A percentile compares a stretch with the other conserved stretches of the same genome.
Conservation (phyloP, 2,329 filamentous ascomycete genomes). For the Monosporascus sp. region DNA sequence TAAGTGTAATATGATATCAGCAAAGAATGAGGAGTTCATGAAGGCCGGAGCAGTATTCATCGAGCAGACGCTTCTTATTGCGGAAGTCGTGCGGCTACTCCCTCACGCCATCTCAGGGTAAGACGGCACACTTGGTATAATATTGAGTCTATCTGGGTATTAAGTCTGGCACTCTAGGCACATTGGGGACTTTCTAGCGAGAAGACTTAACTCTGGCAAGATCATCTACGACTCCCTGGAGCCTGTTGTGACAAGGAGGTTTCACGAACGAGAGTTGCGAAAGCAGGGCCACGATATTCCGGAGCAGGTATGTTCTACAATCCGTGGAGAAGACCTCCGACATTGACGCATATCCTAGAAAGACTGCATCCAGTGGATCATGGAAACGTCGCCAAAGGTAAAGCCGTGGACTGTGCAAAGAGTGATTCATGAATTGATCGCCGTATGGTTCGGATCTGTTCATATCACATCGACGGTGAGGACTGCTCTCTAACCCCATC, state of each 20-base stretch:
- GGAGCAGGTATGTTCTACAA: background rate
- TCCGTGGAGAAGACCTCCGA: background rate
- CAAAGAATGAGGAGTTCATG: slow-evolving; percentile 18
- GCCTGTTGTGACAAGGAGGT: background rate
- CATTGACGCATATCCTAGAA: background rate
- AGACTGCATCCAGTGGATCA: slow-evolving; percentile 26
- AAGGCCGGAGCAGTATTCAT: slow-evolving; percentile 12
- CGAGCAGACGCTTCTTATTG: slow-evolving; percentile 15
- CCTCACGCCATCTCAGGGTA: slow-evolving; percentile 6
- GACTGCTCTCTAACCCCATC: background rate
- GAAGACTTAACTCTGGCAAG: background rate
- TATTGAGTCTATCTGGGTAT: background rate
- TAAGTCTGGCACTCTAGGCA: background rate
- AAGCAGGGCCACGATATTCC: background rate
- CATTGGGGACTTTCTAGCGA: background rate
- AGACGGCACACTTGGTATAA: background rate
- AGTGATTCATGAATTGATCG: slow-evolving; percentile 24
- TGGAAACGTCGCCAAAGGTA: slow-evolving; percentile 21
- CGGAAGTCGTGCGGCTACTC: slow-evolving; percentile 17
- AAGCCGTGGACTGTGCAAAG: slow-evolving; percentile 18
- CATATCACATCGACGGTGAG: slow-evolving; percentile 20
- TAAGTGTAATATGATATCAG: slow-evolving; percentile 3
- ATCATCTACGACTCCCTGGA: background rate
- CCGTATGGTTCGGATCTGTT: slow-evolving; percentile 27
- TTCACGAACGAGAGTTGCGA: background rate